These are phyloP conservation scores for Combretum micranthum DNA, from an alignment of 345 rosid species.

Conservation along the genomic window DNA sequence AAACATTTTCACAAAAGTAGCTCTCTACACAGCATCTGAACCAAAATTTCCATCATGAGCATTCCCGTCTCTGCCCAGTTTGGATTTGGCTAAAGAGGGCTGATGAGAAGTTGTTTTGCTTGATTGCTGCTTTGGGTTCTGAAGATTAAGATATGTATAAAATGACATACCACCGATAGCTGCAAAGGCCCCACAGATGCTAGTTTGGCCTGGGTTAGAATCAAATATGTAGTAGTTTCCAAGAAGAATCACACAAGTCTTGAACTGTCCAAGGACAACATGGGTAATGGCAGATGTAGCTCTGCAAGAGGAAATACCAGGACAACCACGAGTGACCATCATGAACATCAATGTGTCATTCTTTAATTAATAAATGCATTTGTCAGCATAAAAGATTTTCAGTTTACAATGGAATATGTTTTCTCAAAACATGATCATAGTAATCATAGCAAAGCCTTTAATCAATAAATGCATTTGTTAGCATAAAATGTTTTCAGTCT, in stretches of 20 bases:
- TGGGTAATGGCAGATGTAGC: constrained; percentile 74
- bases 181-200: constrained; percentile 53
- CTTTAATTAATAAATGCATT: neutral
- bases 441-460: neutral
- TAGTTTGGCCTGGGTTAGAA: constrained; percentile 56
- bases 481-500: too few species aligned
- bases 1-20: neutral
- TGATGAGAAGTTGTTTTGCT: constrained; percentile 22
- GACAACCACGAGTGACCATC: neutral
- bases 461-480: neutral
- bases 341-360: neutral
- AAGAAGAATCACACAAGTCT: constrained; percentile 61
- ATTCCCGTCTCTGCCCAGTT: constrained; percentile 38
- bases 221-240: constrained; percentile 55
- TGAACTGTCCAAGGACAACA: constrained; percentile 75
- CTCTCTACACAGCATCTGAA: constrained; percentile 8
- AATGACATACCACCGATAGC: constrained; percentile 65
- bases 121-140: constrained; percentile 23
- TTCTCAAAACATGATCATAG: too few species aligned
- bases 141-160: constrained; percentile 50
- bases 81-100: constrained; percentile 30
- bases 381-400: too few species aligned
- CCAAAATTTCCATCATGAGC: constrained; percentile 21
- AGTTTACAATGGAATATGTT: too few species aligned
- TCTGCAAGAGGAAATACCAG: constrained; percentile 22